Evolutionary conservation across 2,329 filamentous ascomycete species (phyloP), one percentile per base, ranked within the genome.

Genomic region (Colletotrichum abscissum): DNA sequence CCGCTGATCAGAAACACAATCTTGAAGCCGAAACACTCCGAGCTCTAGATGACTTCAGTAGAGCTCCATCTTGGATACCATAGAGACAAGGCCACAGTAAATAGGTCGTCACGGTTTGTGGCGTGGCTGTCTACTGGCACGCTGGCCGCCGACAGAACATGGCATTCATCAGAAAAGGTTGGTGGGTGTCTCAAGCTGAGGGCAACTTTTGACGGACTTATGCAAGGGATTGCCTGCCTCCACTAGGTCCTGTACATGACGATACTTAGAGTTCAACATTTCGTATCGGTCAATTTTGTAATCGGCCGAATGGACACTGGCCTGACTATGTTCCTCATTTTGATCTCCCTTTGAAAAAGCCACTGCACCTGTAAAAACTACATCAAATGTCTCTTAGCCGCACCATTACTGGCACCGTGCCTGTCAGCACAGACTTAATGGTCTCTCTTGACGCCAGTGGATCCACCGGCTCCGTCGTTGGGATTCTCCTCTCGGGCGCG

Each of bases 1-100:
- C 70, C 66, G 59, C 69, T n/a, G 65, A 33, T 64, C 33, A 64
- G 66, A 69, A 69, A 72, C 59, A 42, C 59, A 59, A 46, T 38
- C 35, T 55, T 49, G 64, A 14, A 60, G 70, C 42, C 66, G 69
- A 72, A 64, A 72, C 66, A 58, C 57, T 63, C 42, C 19, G 49
- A 57, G 35, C 24, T 38, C 49, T 35, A 28, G 19, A 58, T 38
- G 69, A 59, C 28, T 56, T 69, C 28, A 5, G 30, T 24, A 69
- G 38, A 57, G 35, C 52, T 69, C 42, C 60, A 63, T 63, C 28
- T 24, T 26, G 26, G 46, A 54, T 52, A 19, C 11, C 1, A 9
- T 33, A 62, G 35, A 62, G 22, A 46, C 46, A 11, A 28, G 58
- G 22, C 42, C 6, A 49, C 7, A 11, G 42, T 22, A 49, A 49